phyloP scores from a whole-genome alignment of 257 asterid genomes.

The Rehmannia glutinosa region DNA sequence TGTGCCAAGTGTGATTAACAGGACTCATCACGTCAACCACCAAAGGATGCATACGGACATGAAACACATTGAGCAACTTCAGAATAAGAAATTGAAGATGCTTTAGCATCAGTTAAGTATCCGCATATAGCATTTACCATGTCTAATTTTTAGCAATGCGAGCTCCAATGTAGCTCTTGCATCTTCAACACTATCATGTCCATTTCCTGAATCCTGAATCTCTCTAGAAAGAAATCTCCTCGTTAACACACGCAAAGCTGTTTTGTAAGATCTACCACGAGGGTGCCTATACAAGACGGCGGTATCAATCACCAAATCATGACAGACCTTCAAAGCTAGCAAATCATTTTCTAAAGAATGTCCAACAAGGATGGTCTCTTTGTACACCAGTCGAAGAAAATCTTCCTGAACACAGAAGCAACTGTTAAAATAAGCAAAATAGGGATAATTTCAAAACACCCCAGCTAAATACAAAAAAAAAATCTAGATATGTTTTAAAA shows the following conservation, averaged over 20 bases:
- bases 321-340: slow-evolving; percentile 71
- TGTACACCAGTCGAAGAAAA: slow-evolving; percentile 65
- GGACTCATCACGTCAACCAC: no score
- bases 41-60: not conserved
- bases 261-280: slow-evolving; percentile 71
- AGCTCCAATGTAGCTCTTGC: slow-evolving; percentile 94
- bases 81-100: not conserved
- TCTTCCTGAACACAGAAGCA: slow-evolving; percentile 57
- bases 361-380: slow-evolving; percentile 90
- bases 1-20: no score
- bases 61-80: not conserved
- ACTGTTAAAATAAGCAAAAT: not conserved
- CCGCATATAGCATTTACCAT: slow-evolving; percentile 8
- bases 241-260: slow-evolving; percentile 85
- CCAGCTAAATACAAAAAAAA: not conserved
- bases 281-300: slow-evolving; percentile 90
- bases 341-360: slow-evolving; percentile 96
- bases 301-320: slow-evolving; percentile 85
- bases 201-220: slow-evolving; percentile 85
- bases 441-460: not conserved
- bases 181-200: slow-evolving; percentile 93
- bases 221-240: slow-evolving; percentile 70
- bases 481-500: not conserved
- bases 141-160: slow-evolving; percentile 54
- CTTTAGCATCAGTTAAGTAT: not conserved